Conservation (phyloP, 106 monocot species). For the Gastrodia elata region DNA sequence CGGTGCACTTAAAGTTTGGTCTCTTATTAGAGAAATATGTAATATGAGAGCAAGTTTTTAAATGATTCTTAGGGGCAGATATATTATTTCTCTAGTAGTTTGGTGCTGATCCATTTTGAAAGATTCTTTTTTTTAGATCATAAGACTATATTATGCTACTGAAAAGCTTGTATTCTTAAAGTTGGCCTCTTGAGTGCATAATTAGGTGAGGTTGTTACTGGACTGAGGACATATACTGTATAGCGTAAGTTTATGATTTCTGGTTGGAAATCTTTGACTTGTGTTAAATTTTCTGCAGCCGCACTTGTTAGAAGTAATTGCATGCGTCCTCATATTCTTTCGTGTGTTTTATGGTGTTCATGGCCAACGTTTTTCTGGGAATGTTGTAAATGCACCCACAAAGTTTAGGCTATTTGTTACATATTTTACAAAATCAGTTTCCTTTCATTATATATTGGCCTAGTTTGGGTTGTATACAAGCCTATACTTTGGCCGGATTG, state of each 20-base stretch:
- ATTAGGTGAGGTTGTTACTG: neutral
- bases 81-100: neutral
- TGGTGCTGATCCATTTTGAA: neutral
- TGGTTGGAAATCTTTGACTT: neutral
- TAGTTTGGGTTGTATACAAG: neutral
- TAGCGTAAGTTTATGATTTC: neutral
- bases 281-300: neutral
- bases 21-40: neutral
- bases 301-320: neutral
- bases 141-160: neutral
- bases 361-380: neutral
- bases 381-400: no score
- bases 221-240: neutral
- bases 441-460: neutral
- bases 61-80: neutral
- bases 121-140: neutral
- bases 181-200: neutral
- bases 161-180: neutral
- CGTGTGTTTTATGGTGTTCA: neutral
- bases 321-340: neutral
- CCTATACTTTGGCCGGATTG: neutral
- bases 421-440: neutral
- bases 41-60: neutral
- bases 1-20: neutral
- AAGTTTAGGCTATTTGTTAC: no score